A percentile compares a stretch with the other conserved stretches of the same genome.
phyloP scores from a whole-genome alignment of 306 rosid genomes.

The Cucurbita ficifolia region DNA sequence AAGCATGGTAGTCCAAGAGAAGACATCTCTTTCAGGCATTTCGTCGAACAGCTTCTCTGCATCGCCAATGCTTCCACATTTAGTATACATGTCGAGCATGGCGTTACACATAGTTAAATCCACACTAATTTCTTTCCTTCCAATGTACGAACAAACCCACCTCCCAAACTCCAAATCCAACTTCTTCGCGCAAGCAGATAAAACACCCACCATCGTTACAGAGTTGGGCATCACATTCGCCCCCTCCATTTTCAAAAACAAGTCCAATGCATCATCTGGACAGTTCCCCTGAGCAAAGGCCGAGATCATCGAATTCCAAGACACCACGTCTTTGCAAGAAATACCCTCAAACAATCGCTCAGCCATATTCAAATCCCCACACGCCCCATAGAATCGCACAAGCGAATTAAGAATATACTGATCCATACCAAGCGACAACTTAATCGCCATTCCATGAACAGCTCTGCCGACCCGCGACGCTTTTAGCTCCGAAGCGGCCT shows the following conservation, averaged over 20 bases:
- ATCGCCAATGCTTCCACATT: slow-evolving; percentile 38
- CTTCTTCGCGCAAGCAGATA: slow-evolving; percentile 45
- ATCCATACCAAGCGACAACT: slow-evolving; percentile 29
- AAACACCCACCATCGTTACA: slow-evolving; percentile 43
- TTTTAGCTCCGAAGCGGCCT: slow-evolving; percentile 48
- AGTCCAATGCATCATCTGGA: slow-evolving; percentile 29
- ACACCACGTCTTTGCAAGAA: slow-evolving; percentile 31
- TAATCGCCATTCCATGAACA: slow-evolving; percentile 46
- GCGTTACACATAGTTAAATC: slow-evolving; percentile 46
- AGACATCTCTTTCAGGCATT: slow-evolving; percentile 51
- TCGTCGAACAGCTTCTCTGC: slow-evolving; percentile 31
- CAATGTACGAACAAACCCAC: slow-evolving; percentile 40
- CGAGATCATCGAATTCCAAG: slow-evolving; percentile 53
- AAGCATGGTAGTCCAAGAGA: slow-evolving; percentile 57
- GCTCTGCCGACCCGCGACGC: slow-evolving; percentile 26
- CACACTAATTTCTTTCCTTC: slow-evolving; percentile 22
- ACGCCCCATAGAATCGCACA: slow-evolving; percentile 35
- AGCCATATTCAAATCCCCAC: slow-evolving; percentile 34
- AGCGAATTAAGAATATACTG: slow-evolving; percentile 42
- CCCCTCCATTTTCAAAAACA: slow-evolving; percentile 34
- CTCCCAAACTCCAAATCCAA: slow-evolving; percentile 44
- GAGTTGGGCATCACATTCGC: slow-evolving; percentile 37
- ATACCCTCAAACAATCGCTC: slow-evolving; percentile 26
- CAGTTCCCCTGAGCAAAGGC: slow-evolving; percentile 28
- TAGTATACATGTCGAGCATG: slow-evolving; percentile 49